phyloP scores from a whole-genome alignment of 306 rosid species.

The Cotoneaster glaucophyllus region DNA sequence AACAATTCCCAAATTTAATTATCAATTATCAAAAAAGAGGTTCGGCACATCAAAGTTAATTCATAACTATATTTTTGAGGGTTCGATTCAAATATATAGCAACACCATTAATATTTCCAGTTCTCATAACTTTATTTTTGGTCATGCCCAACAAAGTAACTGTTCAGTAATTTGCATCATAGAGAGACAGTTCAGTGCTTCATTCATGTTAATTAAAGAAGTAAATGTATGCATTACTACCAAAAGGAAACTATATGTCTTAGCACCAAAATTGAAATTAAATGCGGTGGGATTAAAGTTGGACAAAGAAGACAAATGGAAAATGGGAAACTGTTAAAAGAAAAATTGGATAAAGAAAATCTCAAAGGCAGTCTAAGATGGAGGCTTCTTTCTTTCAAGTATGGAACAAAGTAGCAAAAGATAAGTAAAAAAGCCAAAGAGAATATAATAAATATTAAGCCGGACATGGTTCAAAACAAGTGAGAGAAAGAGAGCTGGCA shows the following conservation, averaged over 20 bases:
- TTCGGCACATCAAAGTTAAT: too few relatives aligned
- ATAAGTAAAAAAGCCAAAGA: slow-evolving; percentile 24
- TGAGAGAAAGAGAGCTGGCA: slow-evolving; percentile 22
- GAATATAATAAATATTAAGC: slow-evolving; percentile 21
- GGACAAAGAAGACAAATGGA: neutral
- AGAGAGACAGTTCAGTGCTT: neutral
- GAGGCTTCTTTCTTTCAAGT: slow-evolving; percentile 43
- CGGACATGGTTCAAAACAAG: slow-evolving; percentile 20
- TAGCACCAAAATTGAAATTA: slow-evolving; percentile 2
- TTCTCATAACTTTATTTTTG: neutral
- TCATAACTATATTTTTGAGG: neutral
- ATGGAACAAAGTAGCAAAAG: slow-evolving; percentile 25
- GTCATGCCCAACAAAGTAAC: neutral
- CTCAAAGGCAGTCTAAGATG: slow-evolving; percentile 28
- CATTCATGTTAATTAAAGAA: neutral
- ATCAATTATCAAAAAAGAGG: too few relatives aligned
- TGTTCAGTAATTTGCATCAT: neutral
- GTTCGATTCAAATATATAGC: neutral
- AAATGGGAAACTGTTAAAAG: slow-evolving; percentile 14
- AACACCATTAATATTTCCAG: neutral
- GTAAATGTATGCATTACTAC: neutral
- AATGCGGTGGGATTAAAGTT: neutral
- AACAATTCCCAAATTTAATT: too few relatives aligned
- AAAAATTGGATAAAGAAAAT: neutral
- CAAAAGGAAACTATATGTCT: neutral